Evolutionary conservation across 768 basidiomycete genomes (phyloP).

Genomic region (Trametes villosa): DNA sequence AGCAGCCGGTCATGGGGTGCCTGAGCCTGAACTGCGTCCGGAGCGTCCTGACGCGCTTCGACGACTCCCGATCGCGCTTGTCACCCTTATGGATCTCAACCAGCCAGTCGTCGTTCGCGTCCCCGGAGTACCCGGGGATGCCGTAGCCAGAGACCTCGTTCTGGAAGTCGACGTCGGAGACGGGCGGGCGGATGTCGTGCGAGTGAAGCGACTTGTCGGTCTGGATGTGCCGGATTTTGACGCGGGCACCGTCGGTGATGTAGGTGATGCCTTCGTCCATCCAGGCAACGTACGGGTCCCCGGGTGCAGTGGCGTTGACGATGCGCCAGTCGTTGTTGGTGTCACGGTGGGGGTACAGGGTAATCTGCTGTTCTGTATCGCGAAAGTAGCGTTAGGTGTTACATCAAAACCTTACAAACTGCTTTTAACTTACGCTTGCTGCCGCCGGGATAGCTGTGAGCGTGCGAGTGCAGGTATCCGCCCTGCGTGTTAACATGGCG

Average conservation of each 20-base stretch:
- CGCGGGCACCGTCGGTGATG: slow-evolving; percentile 64
- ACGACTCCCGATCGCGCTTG: slow-evolving; percentile 65
- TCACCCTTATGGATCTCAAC: slow-evolving; percentile 81
- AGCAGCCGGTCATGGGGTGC: slow-evolving; percentile 90
- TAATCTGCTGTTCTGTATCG: slow-evolving; percentile 90
- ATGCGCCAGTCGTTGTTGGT: slow-evolving; percentile 94
- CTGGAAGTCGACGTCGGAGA: slow-evolving; percentile 98
- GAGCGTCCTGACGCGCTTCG: slow-evolving; percentile 75
- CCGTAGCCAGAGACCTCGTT: slow-evolving; percentile 98
- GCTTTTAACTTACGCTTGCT: slow-evolving; percentile 71
- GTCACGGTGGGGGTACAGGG: slow-evolving; percentile 98
- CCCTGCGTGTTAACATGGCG: slow-evolving; percentile 97
- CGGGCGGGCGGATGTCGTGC: slow-evolving; percentile 92
- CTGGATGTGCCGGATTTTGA: slow-evolving; percentile 79
- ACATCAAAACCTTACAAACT: not conserved
- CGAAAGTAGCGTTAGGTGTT: not conserved
- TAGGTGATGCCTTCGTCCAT: slow-evolving; percentile 57
- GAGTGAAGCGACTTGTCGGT: slow-evolving; percentile 92
- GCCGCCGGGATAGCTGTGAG: slow-evolving; percentile 87
- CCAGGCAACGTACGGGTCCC: slow-evolving; percentile 51
- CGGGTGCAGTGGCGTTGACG: slow-evolving; percentile 66
- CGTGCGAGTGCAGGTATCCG: slow-evolving; percentile 97
- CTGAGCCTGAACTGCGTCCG: slow-evolving; percentile 81
- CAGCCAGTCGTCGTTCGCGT: slow-evolving; percentile 92
- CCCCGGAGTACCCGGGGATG: slow-evolving; percentile 80